phyloP scores from a whole-genome alignment of 2,329 filamentous ascomycete species.

The Aspergillus fischeri region DNA sequence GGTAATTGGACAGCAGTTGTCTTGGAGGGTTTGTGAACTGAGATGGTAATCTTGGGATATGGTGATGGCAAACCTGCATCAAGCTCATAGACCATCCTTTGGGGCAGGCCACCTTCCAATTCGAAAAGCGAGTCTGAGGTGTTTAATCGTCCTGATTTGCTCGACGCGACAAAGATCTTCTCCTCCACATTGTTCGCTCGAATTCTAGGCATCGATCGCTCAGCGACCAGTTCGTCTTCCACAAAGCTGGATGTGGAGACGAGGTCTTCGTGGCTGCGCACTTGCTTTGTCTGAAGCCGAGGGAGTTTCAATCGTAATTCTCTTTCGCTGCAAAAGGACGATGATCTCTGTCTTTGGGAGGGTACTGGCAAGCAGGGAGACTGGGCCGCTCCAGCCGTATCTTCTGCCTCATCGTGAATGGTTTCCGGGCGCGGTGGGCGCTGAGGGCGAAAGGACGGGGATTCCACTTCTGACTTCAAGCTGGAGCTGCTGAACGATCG shows the following conservation, averaged over 20 bases:
- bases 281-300: constrained; percentile 22
- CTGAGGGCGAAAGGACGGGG: constrained; percentile 3
- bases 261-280: background rate
- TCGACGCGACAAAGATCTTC: constrained; percentile 22
- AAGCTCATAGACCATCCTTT: constrained; percentile 31
- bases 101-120: constrained; percentile 16
- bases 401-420: background rate
- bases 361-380: constrained; percentile 9
- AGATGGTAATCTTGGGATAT: constrained; percentile 5
- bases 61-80: constrained; percentile 23
- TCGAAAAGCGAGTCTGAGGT: constrained; percentile 17
- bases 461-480: constrained; percentile 8
- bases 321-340: constrained; percentile 19
- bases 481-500: constrained; percentile 18
- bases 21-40: constrained; percentile 14
- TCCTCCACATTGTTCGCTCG: constrained; percentile 11
- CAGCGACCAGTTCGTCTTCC: background rate
- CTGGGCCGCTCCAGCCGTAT: constrained; percentile 9
- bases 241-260: constrained; percentile 1
- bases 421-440: background rate
- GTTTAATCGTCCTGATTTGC: constrained; percentile 12
- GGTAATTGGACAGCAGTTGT: constrained; percentile 43
- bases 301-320: constrained; percentile 21
- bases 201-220: background rate
- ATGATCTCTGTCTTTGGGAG: constrained; percentile 11